phyloP scores from a whole-genome alignment of 345 rosid genomes.

The Moricandia moricandioides region DNA sequence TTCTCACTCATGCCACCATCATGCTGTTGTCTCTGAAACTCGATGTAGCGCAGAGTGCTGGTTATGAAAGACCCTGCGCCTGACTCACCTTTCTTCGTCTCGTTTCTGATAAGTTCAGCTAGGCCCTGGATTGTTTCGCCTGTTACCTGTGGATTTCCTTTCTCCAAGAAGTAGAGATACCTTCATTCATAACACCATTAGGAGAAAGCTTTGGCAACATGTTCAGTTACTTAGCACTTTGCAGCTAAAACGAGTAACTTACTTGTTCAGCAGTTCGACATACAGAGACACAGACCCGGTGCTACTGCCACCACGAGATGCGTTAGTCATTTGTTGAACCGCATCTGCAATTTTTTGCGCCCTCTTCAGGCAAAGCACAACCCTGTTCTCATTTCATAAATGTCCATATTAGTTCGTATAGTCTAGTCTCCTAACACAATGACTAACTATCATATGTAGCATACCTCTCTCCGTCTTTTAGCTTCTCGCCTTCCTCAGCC shows the following conservation, averaged over 20 bases:
- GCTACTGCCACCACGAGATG: conserved; percentile 60
- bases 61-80: conserved; percentile 67
- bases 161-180: conserved; percentile 89
- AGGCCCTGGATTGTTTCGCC: conserved; percentile 71
- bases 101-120: conserved; percentile 67
- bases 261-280: conserved; percentile 92
- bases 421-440: background rate
- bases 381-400: conserved; percentile 48
- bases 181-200: conserved; percentile 43
- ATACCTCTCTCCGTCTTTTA: conserved; percentile 96
- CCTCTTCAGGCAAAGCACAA: conserved; percentile 77
- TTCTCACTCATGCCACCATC: conserved; percentile 81
- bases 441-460: conserved; percentile 19
- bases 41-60: conserved; percentile 65
- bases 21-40: conserved; percentile 91
- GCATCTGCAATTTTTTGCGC: conserved; percentile 88
- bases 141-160: conserved; percentile 73
- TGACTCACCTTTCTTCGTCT: conserved; percentile 57
- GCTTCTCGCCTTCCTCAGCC: conserved; percentile 76
- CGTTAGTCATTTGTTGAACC: conserved; percentile 81
- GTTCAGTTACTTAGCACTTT: background rate
- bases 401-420: conserved; percentile 5
- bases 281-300: conserved; percentile 69
- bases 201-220: conserved; percentile 2
- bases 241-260: conserved; percentile 26